Evolutionary conservation across 2,329 filamentous ascomycete species (phyloP), one percentile per base, ranked within the genome.

Genomic region (Diaporthe humulicola): DNA sequence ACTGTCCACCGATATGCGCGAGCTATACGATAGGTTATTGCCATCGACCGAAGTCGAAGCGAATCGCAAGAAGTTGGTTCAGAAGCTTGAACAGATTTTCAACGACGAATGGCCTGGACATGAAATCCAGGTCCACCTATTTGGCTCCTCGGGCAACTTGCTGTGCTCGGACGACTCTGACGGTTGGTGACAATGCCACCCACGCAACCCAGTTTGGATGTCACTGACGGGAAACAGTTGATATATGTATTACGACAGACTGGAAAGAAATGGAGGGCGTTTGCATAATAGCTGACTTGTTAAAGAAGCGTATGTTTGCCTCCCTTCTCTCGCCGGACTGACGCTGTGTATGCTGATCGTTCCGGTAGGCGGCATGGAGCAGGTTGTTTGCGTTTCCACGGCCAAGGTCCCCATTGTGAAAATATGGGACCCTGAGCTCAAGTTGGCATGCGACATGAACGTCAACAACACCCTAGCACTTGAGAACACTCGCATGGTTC

Each of bases 351-450:
- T 76, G 36, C 69, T 74, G 48, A 76, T 36, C 28, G 33, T n/a
- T 58, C 36, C 67, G 69, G 91, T 80, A 98, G 96, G 95, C 86
- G 96, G 96, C 52, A 99, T 99, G 97, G 91, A 98, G 83, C 95
- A 95, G 80, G 95, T 99, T 1, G 94, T 98, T 33, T 99, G 97
- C 82, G 95, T 98, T 70, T 95, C 95, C 38, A 94, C 94, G 56
- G 97, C 97, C 75, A 98, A 98, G 84, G 97, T 99, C 19, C 96
- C 97, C 5, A 99, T 99, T 81, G 97, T 99, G 79, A 98, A 98
- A 87, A 94, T 98, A 73, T 99, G 97, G 96, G 97, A 99, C 82
- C 97, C 97, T 4, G 95, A 98, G 83, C 88, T 98, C 74, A 88
- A 93, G 77, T 88, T 99, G 69, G 94, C 95, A 22, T 98, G 96